These are phyloP conservation scores for Phytopythium boreale DNA, from an alignment of 352 stramenopile genomes.

Conservation along the genomic window DNA sequence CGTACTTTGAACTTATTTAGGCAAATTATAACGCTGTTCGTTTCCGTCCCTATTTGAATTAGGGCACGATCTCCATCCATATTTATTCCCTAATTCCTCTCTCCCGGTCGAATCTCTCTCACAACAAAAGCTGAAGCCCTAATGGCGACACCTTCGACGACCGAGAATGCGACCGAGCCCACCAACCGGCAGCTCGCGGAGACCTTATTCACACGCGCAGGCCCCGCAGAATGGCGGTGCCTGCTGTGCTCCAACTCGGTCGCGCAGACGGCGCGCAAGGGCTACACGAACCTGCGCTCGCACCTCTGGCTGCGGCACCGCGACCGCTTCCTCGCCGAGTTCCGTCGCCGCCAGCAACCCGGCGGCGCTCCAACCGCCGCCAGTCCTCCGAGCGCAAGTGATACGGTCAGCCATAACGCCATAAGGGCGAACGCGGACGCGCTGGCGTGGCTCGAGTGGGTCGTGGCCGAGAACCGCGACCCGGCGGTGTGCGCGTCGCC, in stretches of 20 bases:
- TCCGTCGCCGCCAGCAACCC: not conserved
- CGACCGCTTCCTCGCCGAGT: not conserved
- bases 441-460: not conserved
- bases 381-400: not conserved
- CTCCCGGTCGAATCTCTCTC: too few species aligned
- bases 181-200: not conserved
- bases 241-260: not conserved
- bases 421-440: not conserved
- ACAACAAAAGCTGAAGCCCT: too few species aligned
- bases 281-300: conserved; percentile 7
- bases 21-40: too few species aligned
- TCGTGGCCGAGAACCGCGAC: not conserved
- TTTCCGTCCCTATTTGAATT: too few species aligned
- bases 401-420: not conserved
- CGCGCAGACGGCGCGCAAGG: conserved; percentile 3
- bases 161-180: not conserved
- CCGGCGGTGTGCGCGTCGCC: not conserved
- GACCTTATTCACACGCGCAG: not conserved
- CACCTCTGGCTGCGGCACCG: conserved; percentile 4
- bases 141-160: conserved; percentile 4
- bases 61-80: too few species aligned
- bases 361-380: not conserved
- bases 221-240: not conserved
- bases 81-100: too few species aligned
- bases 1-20: too few species aligned